Conservation (phyloP, 2,329 filamentous ascomycete genomes). For the Exophiala xenobiotica region DNA sequence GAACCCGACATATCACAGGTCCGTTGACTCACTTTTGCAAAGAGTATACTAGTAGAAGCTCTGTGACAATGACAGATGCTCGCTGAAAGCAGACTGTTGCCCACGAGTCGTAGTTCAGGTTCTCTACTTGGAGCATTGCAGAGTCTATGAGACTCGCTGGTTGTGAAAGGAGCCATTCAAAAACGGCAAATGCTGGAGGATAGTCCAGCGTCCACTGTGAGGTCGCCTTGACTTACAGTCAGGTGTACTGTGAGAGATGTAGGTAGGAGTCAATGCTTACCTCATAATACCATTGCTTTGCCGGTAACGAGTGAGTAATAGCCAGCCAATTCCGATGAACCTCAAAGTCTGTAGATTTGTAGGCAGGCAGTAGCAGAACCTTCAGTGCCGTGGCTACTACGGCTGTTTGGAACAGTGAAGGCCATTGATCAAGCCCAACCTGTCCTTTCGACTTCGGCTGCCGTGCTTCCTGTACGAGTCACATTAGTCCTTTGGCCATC, state of each 20-base stretch:
- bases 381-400: constrained; percentile 85
- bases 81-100: constrained; percentile 92
- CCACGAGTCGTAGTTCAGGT: constrained; percentile 86
- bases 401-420: constrained; percentile 85
- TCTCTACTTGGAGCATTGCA: constrained; percentile 76
- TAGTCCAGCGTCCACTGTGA: constrained; percentile 99
- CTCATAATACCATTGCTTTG: constrained; percentile 93
- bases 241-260: no score
- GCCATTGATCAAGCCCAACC: constrained; percentile 39
- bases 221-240: constrained; percentile 66
- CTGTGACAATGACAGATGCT: constrained; percentile 79
- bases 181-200: constrained; percentile 95
- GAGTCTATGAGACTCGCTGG: constrained; percentile 74
- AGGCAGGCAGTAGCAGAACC: constrained; percentile 87
- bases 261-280: constrained; percentile 40
- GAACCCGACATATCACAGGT: no score
- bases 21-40: constrained; percentile 71
- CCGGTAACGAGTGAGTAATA: constrained; percentile 83
- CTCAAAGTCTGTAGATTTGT: constrained; percentile 99
- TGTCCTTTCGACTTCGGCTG: constrained; percentile 8
- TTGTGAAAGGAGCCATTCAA: constrained; percentile 90
- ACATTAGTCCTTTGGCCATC: constrained; percentile 8
- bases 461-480: constrained; percentile 11
- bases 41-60: constrained; percentile 79
- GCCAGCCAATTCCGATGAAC: constrained; percentile 99